phyloP scores from a whole-genome alignment of 2,329 filamentous ascomycete species.

The Bipolaris bicolor region DNA sequence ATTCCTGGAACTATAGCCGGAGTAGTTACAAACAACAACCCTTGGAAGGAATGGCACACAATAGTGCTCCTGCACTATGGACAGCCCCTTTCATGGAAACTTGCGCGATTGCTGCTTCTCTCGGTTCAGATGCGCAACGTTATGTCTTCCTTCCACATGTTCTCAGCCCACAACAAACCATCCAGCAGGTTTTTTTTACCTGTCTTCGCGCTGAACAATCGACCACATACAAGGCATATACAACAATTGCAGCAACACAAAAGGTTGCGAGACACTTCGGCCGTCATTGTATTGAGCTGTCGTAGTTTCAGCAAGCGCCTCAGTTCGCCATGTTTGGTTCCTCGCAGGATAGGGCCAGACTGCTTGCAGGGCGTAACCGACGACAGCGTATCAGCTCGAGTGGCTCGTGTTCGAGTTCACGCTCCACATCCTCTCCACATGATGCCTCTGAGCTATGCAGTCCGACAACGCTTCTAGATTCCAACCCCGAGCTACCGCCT shows the following conservation, averaged over 20 bases:
- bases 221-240: constrained; percentile 6
- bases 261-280: background rate
- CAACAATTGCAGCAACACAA: background rate
- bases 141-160: background rate
- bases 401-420: constrained; percentile 24
- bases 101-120: background rate
- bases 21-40: background rate
- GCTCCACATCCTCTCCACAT: constrained; percentile 23
- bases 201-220: constrained; percentile 2
- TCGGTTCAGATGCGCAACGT: background rate
- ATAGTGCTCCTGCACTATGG: background rate
- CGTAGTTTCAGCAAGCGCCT: background rate
- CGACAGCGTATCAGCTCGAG: constrained; percentile 33
- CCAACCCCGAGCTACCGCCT: background rate
- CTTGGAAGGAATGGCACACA: background rate
- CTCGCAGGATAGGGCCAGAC: constrained; percentile 43
- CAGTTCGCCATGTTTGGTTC: constrained; percentile 40
- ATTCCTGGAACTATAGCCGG: background rate
- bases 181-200: constrained; percentile 5
- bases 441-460: constrained; percentile 14
- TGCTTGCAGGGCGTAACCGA: constrained; percentile 42
- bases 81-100: background rate
- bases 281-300: background rate
- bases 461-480: background rate
- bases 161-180: constrained; percentile 10